Percentiles rank a stretch among this genome's conserved stretches.
These are phyloP conservation scores for Ustanciosporium gigantosporum DNA, from an alignment of 1,284 basidiomycete genomes.

Conservation along the genomic window DNA sequence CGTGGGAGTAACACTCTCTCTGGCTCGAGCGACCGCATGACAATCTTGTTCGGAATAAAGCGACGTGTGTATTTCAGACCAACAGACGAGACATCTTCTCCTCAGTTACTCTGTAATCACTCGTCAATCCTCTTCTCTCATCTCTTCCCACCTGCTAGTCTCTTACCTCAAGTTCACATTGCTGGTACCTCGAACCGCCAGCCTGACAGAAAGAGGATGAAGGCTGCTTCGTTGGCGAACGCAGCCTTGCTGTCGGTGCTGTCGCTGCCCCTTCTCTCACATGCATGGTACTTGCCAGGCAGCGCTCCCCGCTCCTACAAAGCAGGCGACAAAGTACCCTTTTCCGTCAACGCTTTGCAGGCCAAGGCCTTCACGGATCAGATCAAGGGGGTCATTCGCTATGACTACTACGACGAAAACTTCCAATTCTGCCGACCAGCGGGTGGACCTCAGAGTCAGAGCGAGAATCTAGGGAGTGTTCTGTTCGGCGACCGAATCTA, in stretches of 20 bases:
- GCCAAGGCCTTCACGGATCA: conserved; percentile 52
- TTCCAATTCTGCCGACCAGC: conserved; percentile 86
- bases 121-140: too few species aligned
- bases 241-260: conserved; percentile 3
- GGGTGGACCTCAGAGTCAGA: conserved; percentile 75
- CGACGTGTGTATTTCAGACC: too few species aligned
- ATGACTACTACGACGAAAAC: conserved; percentile 80
- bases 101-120: too few species aligned
- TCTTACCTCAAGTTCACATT: too few species aligned
- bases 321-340: conserved; percentile 57
- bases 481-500: conserved; percentile 95
- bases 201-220: not conserved
- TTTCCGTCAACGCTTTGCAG: conserved; percentile 60
- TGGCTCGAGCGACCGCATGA: too few species aligned
- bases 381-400: conserved; percentile 52
- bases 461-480: conserved; percentile 88
- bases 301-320: conserved; percentile 60
- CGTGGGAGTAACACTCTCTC: too few species aligned
- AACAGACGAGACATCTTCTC: too few species aligned
- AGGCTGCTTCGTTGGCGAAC: conserved; percentile 2
- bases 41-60: too few species aligned
- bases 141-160: too few species aligned
- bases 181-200: too few species aligned
- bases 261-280: conserved; percentile 6
- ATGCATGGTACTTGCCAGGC: conserved; percentile 62